These are phyloP conservation scores for Sporisorium scitamineum DNA, from an alignment of 1,284 basidiomycete genomes.

Conservation along the genomic window DNA sequence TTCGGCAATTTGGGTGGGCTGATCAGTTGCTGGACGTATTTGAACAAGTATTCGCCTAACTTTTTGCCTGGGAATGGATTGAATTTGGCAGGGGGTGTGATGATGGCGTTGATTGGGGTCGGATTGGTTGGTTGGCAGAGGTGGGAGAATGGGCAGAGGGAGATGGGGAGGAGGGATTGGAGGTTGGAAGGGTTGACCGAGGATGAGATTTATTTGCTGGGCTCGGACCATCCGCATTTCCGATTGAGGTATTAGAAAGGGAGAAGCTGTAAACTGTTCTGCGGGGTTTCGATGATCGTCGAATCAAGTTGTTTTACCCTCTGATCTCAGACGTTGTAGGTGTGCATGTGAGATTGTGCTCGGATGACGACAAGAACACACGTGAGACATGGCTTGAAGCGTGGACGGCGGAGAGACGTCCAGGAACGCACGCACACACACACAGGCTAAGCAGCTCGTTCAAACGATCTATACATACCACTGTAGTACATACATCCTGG, in stretches of 20 bases:
- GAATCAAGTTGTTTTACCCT: too few relatives aligned
- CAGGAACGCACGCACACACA: too few relatives aligned
- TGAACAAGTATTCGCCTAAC: slow-evolving; percentile 46
- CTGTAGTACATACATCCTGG: not conserved
- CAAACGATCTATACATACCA: too few relatives aligned
- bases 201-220: slow-evolving; percentile 43
- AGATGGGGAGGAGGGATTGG: slow-evolving; percentile 25
- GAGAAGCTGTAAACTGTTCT: too few relatives aligned
- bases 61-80: slow-evolving; percentile 50
- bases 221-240: slow-evolving; percentile 47
- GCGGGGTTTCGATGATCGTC: too few relatives aligned
- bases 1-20: slow-evolving; percentile 66
- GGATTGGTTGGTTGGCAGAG: slow-evolving; percentile 34
- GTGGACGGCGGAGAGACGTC: too few relatives aligned
- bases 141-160: slow-evolving; percentile 44
- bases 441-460: too few relatives aligned
- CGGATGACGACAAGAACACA: too few relatives aligned
- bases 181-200: slow-evolving; percentile 24
- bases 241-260: slow-evolving; percentile 27
- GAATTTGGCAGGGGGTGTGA: slow-evolving; percentile 34
- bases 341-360: too few relatives aligned
- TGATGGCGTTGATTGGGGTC: slow-evolving; percentile 26
- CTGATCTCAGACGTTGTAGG: too few relatives aligned
- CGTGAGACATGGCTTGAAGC: too few relatives aligned
- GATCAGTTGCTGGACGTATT: slow-evolving; percentile 63